phyloP scores from a whole-genome alignment of 2,329 filamentous ascomycete species.

The Diatrype stigma region DNA sequence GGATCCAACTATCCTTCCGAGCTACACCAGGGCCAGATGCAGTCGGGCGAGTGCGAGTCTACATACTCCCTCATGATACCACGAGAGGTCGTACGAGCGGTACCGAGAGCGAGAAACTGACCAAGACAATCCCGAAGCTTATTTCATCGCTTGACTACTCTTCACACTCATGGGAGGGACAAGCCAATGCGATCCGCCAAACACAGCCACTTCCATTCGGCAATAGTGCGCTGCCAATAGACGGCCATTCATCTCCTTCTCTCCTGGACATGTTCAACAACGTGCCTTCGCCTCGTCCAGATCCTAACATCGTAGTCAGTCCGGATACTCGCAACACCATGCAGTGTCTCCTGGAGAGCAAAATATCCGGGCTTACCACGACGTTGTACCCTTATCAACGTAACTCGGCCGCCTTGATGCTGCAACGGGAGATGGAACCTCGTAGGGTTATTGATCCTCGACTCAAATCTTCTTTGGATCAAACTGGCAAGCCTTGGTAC shows the following conservation, averaged over 20 bases:
- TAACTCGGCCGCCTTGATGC: constrained; percentile 75
- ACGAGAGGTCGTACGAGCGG: constrained; percentile 45
- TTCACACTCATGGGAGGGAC: constrained; percentile 49
- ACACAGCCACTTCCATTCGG: constrained; percentile 7
- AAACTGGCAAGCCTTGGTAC: constrained; percentile 61
- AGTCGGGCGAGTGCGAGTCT: constrained; percentile 45
- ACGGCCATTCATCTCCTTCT: constrained; percentile 48
- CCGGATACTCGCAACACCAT: constrained; percentile 50
- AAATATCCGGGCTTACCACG: constrained; percentile 57
- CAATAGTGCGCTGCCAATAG: constrained; percentile 28
- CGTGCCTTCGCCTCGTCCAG: constrained; percentile 63
- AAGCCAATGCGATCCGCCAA: constrained; percentile 13
- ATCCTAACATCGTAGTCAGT: constrained; percentile 43
- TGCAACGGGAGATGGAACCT: constrained; percentile 71
- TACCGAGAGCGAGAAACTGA: constrained; percentile 40
- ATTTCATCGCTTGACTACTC: constrained; percentile 55
- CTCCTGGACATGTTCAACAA: constrained; percentile 71
- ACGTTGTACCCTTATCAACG: constrained; percentile 74
- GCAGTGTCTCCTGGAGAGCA: constrained; percentile 48
- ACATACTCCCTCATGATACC: constrained; percentile 64
- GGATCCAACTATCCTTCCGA: constrained; percentile 42
- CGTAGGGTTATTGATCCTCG: constrained; percentile 68
- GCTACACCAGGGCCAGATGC: constrained; percentile 13
- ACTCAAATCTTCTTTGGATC: constrained; percentile 56
- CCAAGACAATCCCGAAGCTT: constrained; percentile 42